Base-by-base conservation (phyloP, 768 basidiomycete species). In the Boletus insuetus region DNA sequence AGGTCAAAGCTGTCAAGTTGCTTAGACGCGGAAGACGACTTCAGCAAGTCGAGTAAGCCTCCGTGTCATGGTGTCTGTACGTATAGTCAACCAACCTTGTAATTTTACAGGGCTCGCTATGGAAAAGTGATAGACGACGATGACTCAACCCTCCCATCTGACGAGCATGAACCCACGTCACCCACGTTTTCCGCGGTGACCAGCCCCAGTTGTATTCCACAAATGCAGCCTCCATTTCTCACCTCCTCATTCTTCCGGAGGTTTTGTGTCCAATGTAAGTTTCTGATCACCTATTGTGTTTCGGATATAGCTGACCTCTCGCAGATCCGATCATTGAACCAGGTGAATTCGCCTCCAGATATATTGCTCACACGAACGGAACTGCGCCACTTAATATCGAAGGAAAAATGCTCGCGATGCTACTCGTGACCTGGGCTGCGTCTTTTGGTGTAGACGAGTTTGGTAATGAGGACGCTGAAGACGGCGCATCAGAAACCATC, bases 1-100 rank as follows among this genome's bases (percentile, higher is more conserved):
- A 94, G 62, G 85, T 94, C 43, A 94, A 94, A 67, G 89, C 91
- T 2, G 91, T 91, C 56, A 96, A 94, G 72, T 74, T 93, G 31
- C 80, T 94, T 19, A 74, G 88, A 58, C 85, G 87, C 48, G 90
- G 90, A 22, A 80, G 89, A 43, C 83, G 89, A 32, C 77, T 91
- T 13, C 91, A 91, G 64, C 87, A 91, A 75, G 91, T 88, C 69
- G 88, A 92, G 90, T 90, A 62, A 55, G 89, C 79, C 34, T 58
- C 47, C 41, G 34, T 64, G 34, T 61, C 52, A n/a, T 52, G 20
- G 6, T 8, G 41, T 38, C 26, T 35, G 22, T 47, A 31, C 51
- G 14, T 53, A 32, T 32, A 10, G 19, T 54, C 41, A 42, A 45
- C 43, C 54, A 19, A 62, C 47, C 26, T 55, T 51, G 31, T 42